phyloP scores from a whole-genome alignment of 345 rosid species.

The Erysimum cheiranthoides region DNA sequence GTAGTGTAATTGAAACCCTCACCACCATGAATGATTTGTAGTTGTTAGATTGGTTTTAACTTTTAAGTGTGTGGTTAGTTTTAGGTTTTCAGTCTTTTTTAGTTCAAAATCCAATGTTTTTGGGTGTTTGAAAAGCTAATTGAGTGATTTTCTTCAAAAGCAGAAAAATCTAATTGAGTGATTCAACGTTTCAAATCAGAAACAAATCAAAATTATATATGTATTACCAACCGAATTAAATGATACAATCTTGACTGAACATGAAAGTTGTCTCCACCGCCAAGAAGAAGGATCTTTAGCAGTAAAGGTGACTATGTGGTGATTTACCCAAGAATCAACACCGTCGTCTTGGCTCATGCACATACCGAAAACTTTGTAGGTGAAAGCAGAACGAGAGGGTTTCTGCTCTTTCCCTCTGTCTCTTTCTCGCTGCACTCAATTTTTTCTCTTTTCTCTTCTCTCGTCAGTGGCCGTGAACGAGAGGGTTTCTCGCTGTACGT shows the following conservation, averaged over 20 bases:
- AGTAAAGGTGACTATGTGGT: no score
- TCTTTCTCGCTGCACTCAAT: not conserved
- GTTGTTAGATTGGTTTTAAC: constrained; percentile 16
- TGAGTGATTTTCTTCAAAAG: not conserved
- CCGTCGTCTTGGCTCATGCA: no score
- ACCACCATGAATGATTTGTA: constrained; percentile 24
- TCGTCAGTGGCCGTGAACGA: constrained; percentile 3
- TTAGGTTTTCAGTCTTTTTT: not conserved
- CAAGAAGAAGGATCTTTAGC: no score
- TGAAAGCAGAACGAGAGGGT: not conserved
- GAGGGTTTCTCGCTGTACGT: not conserved
- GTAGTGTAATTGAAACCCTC: constrained; percentile 35
- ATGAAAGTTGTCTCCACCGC: no score
- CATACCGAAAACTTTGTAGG: no score
- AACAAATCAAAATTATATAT: no score
- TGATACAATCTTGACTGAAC: no score
- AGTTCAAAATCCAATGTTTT: not conserved
- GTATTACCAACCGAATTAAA: no score
- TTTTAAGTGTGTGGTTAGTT: constrained; percentile 6
- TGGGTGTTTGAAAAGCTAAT: not conserved
- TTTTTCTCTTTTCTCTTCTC: not conserved
- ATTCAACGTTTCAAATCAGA: no score
- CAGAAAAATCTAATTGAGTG: no score
- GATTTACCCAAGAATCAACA: no score
- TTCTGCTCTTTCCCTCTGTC: not conserved